Conservation (phyloP, 345 rosid species). For the Gossypium sturtianum region DNA sequence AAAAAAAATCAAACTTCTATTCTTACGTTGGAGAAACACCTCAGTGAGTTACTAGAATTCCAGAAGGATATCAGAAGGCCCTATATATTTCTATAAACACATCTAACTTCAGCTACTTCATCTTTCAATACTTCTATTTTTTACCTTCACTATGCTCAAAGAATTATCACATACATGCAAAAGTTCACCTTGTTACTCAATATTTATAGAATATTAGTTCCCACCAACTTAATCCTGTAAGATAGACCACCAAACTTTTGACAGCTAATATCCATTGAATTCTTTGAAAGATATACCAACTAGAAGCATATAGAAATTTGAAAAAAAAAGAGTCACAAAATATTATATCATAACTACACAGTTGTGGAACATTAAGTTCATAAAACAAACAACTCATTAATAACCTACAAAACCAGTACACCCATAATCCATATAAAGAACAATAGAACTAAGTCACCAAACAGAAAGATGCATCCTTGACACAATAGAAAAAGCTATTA, state of each 20-base stretch:
- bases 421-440: not conserved
- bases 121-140: not conserved
- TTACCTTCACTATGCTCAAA: not conserved
- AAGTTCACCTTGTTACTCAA: not conserved
- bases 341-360: not conserved
- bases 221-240: not conserved
- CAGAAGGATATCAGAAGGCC: not conserved
- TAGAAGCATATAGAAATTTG: not conserved
- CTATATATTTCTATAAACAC: not conserved
- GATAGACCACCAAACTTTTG: not conserved
- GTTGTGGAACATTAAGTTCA: not conserved
- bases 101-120: constrained; percentile 1
- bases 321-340: not conserved
- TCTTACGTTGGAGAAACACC: not conserved
- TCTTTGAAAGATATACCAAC: not conserved
- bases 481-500: not conserved
- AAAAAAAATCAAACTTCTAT: not conserved
- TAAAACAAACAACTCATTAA: not conserved
- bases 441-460: not conserved
- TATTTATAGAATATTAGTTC: not conserved
- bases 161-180: not conserved
- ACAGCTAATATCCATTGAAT: not conserved
- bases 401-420: not conserved
- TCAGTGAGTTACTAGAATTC: not conserved
- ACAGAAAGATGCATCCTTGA: not conserved